Conservation (phyloP, 768 basidiomycete species). For the Tulasnella calospora region DNA sequence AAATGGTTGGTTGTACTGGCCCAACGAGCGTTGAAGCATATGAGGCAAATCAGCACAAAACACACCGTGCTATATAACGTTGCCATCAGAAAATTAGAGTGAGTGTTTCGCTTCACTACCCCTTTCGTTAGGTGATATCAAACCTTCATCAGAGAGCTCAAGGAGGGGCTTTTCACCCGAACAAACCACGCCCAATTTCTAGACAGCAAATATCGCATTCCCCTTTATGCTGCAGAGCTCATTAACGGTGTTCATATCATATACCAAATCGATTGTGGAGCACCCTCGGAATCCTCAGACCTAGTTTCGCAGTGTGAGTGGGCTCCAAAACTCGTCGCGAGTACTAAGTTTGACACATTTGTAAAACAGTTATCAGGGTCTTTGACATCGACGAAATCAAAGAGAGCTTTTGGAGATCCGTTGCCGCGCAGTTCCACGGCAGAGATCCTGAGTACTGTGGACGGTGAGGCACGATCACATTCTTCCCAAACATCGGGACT, state of each 20-base stretch:
- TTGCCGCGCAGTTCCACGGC: neutral
- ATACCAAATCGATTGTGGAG: constrained; percentile 23
- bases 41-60: neutral
- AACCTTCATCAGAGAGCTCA: neutral
- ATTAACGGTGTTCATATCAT: constrained; percentile 49
- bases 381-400: constrained; percentile 1
- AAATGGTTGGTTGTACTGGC: neutral
- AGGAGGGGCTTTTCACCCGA: neutral
- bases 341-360: neutral
- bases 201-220: constrained; percentile 37
- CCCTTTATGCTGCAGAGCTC: constrained; percentile 67
- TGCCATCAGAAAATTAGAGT: neutral
- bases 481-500: neutral
- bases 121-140: neutral
- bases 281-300: neutral
- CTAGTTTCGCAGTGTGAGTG: neutral
- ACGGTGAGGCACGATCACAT: neutral
- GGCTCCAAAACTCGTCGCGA: neutral
- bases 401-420: neutral
- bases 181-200: neutral
- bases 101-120: neutral
- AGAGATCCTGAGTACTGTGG: neutral
- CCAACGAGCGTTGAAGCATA: neutral
- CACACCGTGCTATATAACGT: neutral
- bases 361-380: neutral